phyloP scores from a whole-genome alignment of 2,329 filamentous ascomycete genomes.

The Bipolaris victoriae region DNA sequence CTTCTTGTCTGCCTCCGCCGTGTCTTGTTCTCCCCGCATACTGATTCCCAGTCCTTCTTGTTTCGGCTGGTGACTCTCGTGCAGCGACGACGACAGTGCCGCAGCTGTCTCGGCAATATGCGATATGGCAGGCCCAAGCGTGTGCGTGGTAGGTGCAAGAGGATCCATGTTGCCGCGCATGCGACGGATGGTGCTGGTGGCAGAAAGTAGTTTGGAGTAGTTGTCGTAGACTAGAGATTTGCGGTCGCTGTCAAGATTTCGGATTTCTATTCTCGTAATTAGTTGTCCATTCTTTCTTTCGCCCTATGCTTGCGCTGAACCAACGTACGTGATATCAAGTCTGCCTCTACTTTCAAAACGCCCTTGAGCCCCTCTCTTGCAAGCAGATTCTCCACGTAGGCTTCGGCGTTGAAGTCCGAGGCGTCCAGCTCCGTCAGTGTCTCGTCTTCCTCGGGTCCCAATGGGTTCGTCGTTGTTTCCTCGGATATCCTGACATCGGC shows the following conservation, averaged over 20 bases:
- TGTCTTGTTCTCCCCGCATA: constrained; percentile 31
- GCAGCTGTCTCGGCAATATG: constrained; percentile 71
- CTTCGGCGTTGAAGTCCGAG: constrained; percentile 72
- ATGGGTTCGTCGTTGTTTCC: constrained; percentile 35
- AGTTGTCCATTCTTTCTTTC: constrained; percentile 1
- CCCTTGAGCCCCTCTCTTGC: constrained; percentile 69
- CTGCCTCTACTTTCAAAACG: constrained; percentile 72
- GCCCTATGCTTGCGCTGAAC: neutral
- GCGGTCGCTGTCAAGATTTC: constrained; percentile 90
- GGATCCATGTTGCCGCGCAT: constrained; percentile 85
- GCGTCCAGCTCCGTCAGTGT: constrained; percentile 73
- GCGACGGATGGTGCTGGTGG: constrained; percentile 92
- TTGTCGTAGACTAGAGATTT: constrained; percentile 99
- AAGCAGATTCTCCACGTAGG: constrained; percentile 68
- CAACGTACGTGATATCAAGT: constrained; percentile 61
- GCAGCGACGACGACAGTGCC: constrained; percentile 49
- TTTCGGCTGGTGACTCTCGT: constrained; percentile 31
- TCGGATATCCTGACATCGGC: constrained; percentile 40
- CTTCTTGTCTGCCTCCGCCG: constrained; percentile 40
- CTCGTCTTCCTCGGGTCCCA: constrained; percentile 60
- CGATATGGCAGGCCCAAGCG: constrained; percentile 73
- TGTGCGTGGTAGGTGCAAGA: constrained; percentile 74
- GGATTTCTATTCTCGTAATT: constrained; percentile 64
- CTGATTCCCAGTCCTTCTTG: constrained; percentile 34
- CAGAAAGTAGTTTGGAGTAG: constrained; percentile 95